Percentiles rank a stretch among this genome's conserved stretches.
Conservation (phyloP, 306 rosid species). For the Medicago arabica region DNA sequence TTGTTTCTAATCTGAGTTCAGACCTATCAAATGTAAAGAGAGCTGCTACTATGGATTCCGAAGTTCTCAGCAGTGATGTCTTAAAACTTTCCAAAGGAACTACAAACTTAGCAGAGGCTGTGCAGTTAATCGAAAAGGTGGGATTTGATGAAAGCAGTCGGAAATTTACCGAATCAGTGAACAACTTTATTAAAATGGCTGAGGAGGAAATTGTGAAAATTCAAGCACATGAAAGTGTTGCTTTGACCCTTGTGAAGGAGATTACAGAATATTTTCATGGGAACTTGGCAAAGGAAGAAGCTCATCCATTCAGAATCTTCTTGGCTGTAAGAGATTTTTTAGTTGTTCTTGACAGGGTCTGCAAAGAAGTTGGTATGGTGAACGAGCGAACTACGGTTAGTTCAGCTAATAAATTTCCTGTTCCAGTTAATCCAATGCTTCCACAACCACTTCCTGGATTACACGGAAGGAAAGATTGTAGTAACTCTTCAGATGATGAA, state of each 20-base stretch:
- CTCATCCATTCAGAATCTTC: conserved; percentile 94
- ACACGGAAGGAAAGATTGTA: conserved; percentile 46
- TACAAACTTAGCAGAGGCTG: conserved; percentile 58
- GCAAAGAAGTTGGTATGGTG: conserved; percentile 88
- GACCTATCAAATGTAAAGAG: conserved; percentile 90
- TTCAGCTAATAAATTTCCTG: conserved; percentile 80
- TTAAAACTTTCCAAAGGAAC: conserved; percentile 75
- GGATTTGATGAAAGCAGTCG: conserved; percentile 49
- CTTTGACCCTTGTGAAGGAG: conserved; percentile 85
- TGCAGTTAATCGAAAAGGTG: conserved; percentile 45
- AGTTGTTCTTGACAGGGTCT: conserved; percentile 72
- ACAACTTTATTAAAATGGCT: conserved; percentile 73
- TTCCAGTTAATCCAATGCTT: conserved; percentile 91
- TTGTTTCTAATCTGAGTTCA: conserved; percentile 78
- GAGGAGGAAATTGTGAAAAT: conserved; percentile 76
- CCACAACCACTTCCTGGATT: conserved; percentile 69
- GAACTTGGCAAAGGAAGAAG: conserved; percentile 89
- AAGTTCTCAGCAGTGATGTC: conserved; percentile 71
- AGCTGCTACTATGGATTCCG: conserved; percentile 93
- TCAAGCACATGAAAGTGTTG: conserved; percentile 87
- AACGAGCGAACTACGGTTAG: conserved; percentile 80
- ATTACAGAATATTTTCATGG: conserved; percentile 97
- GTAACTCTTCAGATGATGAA: conserved; percentile 67
- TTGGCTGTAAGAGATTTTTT: conserved; percentile 91
- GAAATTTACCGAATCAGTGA: conserved; percentile 70